Evolutionary conservation across 2,329 filamentous ascomycete species (phyloP), one percentile per base, ranked within the genome.

Genomic region (Fusarium fujikuroi): DNA sequence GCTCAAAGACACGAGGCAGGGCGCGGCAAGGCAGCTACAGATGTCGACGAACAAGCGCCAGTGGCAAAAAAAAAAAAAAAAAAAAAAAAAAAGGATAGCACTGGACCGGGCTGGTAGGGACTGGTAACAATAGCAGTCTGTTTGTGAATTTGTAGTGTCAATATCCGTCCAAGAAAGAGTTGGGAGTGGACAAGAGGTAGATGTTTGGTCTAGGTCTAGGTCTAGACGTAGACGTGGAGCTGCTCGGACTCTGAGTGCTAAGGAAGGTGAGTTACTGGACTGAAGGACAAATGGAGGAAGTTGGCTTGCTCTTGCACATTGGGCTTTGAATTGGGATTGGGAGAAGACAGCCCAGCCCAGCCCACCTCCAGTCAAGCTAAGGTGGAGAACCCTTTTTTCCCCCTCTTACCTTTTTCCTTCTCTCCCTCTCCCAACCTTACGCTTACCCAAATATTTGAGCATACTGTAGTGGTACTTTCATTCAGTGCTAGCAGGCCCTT

Each of bases 131-230:
- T 44, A 72, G 50, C 47, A 69, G 50, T 54, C 59, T 57, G 72
- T 49, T 54, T 58, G 67, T 47, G 50, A 72, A 47, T 46, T 25
- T 25, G 66, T 60, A 68, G 43, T 54, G 56, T 39, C 62, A 66
- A 49, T 69, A 53, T 58, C 57, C 52, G 63, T 64, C 63, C 58
- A 60, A 73, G 47, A 72, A 73, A 70, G 70, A 73, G 70, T 70
- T 61, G 65, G 65, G 63, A 44, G 39, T 57, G 53, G 69, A 70
- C 64, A 66, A 59, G 53, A 66, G 57, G 49, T 57, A 65, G 73
- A 73, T 75, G 73, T 67, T 75, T 73, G 72, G 69, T 75, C 72
- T 61, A 65, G 69, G 71, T 75, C 72, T 61, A 73, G 68, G 67
- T 64, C 36, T 43, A 65, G 63, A 42, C 59, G 61, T 74, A 37